Base-by-base conservation (phyloP, 129 eudicot species). In the Oenanthe sinensis region DNA sequence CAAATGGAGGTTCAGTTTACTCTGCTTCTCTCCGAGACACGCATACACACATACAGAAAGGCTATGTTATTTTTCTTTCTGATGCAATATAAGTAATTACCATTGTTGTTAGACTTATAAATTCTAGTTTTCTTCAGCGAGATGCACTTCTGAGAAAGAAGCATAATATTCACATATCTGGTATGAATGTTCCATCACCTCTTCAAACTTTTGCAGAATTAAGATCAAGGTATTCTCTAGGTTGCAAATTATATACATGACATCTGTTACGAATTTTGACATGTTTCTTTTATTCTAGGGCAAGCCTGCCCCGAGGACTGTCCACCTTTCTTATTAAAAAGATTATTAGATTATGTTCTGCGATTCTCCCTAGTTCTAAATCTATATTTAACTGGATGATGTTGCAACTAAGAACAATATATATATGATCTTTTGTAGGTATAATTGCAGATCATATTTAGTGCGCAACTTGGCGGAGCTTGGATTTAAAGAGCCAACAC, bases 401-500 rank as follows among this genome's bases (percentile, higher is more conserved):
- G 52, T 62, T 70, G 14, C 36, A n/a, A 78, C 46, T 78, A 71
- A 50, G 48, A 20, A 60, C 39, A 39, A 28, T 46, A 10, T 24
- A 60, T 60, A 1, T 50, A 5, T 14, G 48, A 13, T 44, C 40
- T 33, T 24, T 14, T 44, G 70, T 93, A 94, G 98, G 67, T 91
- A 91, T 81, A 84, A 78, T 80, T 94, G 97, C 82, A 85, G 81
- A 79, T 83, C 92, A 20, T 94, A 91, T 69, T 58, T 94, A 20
- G 73, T 94, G 52, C 89, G 90, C 47, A 94, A 94, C 78, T 86
- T 94, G 83, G 90, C 89, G 1, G 96, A 89, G 78, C 92, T 91
- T 81, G 92, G 93, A 84, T 91, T 81, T 81, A 88, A 85, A 81
- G 97, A 94, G 86, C 98, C 97, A 55, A 91, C 98, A 62, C 96